Evolutionary conservation across 176 grass and related monocot genomes (phyloP), one percentile per base, ranked within the genome.

Genomic region (Luzula sylvatica): DNA sequence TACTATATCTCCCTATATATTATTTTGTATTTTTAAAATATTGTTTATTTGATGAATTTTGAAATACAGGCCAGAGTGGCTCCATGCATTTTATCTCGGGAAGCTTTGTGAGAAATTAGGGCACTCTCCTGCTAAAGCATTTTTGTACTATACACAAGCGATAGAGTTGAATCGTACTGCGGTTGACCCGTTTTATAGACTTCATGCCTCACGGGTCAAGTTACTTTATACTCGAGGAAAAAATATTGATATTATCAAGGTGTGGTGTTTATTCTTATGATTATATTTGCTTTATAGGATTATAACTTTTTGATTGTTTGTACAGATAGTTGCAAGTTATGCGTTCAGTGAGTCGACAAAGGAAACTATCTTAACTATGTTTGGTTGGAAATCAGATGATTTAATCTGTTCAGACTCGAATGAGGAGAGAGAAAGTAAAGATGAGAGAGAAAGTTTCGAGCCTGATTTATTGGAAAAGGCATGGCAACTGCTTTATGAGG

Each of bases 31-130:
- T 55, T 1, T 23, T 40, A 18, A 54, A 57, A 27, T 42, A 2
- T n/a, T 67, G 27, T 43, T 41, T 55, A 50, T 49, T 40, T 78
- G 7, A 20, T 7, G 26, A 67, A 22, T 60, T 55, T 50, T 67
- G 41, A 60, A 72, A 79, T 27, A 46, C 66, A 96, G 90, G 66
- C 29, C 55, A 19, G 74, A 96, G 51, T 96, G 90, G 90, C 81
- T 89, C 55, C 77, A 96, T 79, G 90, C 81, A 22, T 96, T 96
- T 88, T 96, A 89, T 26, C 84, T 96, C 51, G 90, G 90, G 61
- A 96, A 96, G 55, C 58, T 96, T n/a, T 89, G 84, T 77, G 77
- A 96, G 65, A 96, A 96, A 68, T 63, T 89, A 63, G 80, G 53
- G 29, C 58, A 79, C 58, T 79, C 83, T 46, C 75, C 75, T 79